phyloP scores from a whole-genome alignment of 1,139 yeast species.

The Yamadazyma taylorii region DNA sequence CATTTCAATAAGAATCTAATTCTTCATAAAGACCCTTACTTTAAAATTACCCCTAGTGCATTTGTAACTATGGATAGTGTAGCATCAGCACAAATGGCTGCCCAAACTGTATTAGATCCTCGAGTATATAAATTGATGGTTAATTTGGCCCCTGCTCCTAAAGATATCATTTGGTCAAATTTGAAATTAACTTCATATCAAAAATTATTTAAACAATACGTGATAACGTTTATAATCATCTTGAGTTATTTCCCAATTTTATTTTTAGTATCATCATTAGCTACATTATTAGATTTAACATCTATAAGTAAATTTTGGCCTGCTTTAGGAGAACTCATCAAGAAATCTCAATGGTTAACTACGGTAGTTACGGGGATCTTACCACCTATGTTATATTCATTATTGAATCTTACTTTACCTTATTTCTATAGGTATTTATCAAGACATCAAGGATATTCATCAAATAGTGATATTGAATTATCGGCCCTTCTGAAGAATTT shows the following conservation, averaged over 20 bases:
- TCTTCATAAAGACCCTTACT: conserved; percentile 26
- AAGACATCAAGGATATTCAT: conserved; percentile 66
- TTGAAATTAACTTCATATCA: conserved; percentile 60
- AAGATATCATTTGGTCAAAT: conserved; percentile 75
- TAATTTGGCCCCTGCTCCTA: conserved; percentile 77
- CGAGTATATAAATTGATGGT: conserved; percentile 71
- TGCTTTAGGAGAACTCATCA: conserved; percentile 57
- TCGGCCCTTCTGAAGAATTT: conserved; percentile 76
- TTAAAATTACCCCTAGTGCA: conserved; percentile 59
- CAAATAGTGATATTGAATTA: conserved; percentile 74
- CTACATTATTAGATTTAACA: conserved; percentile 69
- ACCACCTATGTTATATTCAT: conserved; percentile 73
- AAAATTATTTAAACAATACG: conserved; percentile 54
- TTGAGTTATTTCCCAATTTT: conserved; percentile 62
- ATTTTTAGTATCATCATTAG: conserved; percentile 71
- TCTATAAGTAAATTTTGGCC: conserved; percentile 77
- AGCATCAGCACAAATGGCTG: conserved; percentile 84
- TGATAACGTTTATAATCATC: conserved; percentile 62
- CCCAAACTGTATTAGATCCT: conserved; percentile 79
- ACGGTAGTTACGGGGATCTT: conserved; percentile 71
- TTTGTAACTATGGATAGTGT: conserved; percentile 83
- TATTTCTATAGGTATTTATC: conserved; percentile 68
- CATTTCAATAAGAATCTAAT: conserved; percentile 14
- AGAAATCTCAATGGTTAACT: conserved; percentile 65
- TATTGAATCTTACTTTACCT: conserved; percentile 67